Base-by-base conservation (phyloP, 2,329 filamentous ascomycete species). In the Aureobasidium subglaciale region DNA sequence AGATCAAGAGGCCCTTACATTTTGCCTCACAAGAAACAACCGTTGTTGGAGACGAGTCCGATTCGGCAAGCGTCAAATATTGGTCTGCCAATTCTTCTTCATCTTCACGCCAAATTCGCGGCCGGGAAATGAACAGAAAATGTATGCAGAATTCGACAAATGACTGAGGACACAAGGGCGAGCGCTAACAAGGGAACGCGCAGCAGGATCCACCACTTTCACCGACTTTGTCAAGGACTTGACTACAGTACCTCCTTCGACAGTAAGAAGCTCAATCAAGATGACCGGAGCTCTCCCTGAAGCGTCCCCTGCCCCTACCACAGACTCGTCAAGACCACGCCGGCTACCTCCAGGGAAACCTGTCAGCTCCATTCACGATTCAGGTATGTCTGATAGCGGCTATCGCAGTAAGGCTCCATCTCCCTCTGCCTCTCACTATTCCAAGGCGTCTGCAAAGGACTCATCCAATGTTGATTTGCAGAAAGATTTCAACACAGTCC, bases 251-350 rank as follows among this genome's bases (percentile, higher is more conserved):
- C 15, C 25, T 25, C 18, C 55, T 2, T 42, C 38, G 9, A 16
- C 20, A 2, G 5, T 7, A 22, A 10, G n/a, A n/a, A 49, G 20
- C 11, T 30, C 43, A 10, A 16, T 35, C 22, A 56, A 29, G 58
- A 64, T 67, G 62, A 62, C 61, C 34, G 64, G 63, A 29, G 63
- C 59, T 13, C 58, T 63, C 4, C 56, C 57, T 3, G 45, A 22
- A 9, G 8, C 57, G 10, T 43, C 48, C 20, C 27, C 29, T 18
- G 24, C 27, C 6, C 27, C 25, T 3, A 32, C 35, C 6, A 20
- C 25, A 13, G 10, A 32, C n/a, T 41, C 48, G 2, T 32, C 35
- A n/a, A 40, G 35, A 41, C 30, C 48, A 9, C 24, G 27, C 20
- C n/a, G 40, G 15, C 16, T 53, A n/a, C 25, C 48, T n/a, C 48